phyloP scores from a whole-genome alignment of 192 early-diverging fungal species.

The Chytriomyces confervae region DNA sequence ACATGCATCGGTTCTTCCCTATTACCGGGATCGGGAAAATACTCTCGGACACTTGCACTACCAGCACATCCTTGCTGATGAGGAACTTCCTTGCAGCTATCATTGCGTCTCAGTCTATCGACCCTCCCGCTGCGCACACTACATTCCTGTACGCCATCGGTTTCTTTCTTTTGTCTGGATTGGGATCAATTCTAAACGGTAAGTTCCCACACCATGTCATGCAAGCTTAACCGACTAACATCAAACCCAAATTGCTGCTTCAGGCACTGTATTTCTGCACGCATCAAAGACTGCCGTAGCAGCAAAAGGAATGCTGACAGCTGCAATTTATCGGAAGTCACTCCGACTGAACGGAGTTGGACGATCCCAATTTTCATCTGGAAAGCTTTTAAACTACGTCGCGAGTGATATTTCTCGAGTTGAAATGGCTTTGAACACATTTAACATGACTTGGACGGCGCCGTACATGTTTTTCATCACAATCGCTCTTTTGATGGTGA shows the following conservation, averaged over 20 bases:
- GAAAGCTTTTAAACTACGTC: conserved; percentile 71
- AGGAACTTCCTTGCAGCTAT: conserved; percentile 27
- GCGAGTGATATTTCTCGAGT: conserved; percentile 74
- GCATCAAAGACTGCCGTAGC: conserved; percentile 16
- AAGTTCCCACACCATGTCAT: background rate
- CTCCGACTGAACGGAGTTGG: conserved; percentile 57
- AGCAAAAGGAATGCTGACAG: conserved; percentile 53
- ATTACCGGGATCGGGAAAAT: conserved; percentile 30
- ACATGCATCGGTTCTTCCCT: conserved; percentile 9
- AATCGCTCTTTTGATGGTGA: conserved; percentile 18
- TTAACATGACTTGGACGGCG: conserved; percentile 33
- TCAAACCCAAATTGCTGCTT: background rate
- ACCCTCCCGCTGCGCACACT: background rate
- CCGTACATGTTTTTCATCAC: conserved; percentile 26
- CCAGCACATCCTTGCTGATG: conserved; percentile 23
- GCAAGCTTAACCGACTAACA: background rate
- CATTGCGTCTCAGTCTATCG: background rate
- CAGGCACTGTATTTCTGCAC: background rate
- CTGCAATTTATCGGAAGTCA: conserved; percentile 64
- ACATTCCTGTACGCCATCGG: conserved; percentile 29
- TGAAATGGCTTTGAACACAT: conserved; percentile 13
- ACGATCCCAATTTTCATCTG: conserved; percentile 63
- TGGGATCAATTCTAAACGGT: conserved; percentile 20
- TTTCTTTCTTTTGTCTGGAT: conserved; percentile 13
- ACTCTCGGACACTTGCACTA: background rate